Percentiles rank a stretch among this genome's conserved stretches.
Conservation (phyloP, 2,329 filamentous ascomycete genomes). For the Ophiobolus disseminans region DNA sequence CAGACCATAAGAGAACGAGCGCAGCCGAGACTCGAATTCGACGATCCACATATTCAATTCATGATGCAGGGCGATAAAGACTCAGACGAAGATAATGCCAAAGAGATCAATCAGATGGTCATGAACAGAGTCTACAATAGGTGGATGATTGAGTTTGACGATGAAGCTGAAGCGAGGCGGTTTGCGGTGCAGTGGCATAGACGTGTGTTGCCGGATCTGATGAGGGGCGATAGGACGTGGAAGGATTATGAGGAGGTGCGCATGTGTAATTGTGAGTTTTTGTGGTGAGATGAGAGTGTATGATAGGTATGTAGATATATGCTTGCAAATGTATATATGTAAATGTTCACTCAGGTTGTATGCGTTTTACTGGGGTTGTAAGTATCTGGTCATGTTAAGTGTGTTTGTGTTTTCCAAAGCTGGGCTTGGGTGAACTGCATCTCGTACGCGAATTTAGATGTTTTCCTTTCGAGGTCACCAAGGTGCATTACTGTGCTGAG, state of each 20-base stretch:
- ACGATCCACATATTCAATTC: not conserved
- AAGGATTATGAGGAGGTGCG: slow-evolving; percentile 46
- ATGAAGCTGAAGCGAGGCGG: slow-evolving; percentile 61
- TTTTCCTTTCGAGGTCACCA: no score
- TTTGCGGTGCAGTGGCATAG: slow-evolving; percentile 63
- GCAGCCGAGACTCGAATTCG: not conserved
- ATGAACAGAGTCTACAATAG: slow-evolving; percentile 51
- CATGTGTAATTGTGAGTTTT: slow-evolving; percentile 55
- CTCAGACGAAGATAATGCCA: slow-evolving; percentile 6
- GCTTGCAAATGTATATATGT: not conserved
- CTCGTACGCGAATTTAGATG: no score
- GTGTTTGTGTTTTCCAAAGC: not conserved
- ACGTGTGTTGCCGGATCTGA: slow-evolving; percentile 50
- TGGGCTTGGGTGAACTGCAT: no score
- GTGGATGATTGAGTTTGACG: slow-evolving; percentile 64
- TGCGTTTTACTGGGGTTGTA: no score
- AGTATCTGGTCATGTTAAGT: not conserved
- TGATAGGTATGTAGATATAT: slow-evolving; percentile 1
- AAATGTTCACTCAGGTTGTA: no score
- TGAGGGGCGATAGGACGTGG: slow-evolving; percentile 23
- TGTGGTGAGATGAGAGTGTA: slow-evolving; percentile 53
- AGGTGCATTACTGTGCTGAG: no score
- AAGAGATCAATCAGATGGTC: slow-evolving; percentile 32
- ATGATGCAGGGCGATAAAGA: slow-evolving; percentile 21
- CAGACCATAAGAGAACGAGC: no score